A percentile compares a stretch with the other conserved stretches of the same genome.
phyloP scores from a whole-genome alignment of 2,329 filamentous ascomycete species.

The Microdochium paspali region DNA sequence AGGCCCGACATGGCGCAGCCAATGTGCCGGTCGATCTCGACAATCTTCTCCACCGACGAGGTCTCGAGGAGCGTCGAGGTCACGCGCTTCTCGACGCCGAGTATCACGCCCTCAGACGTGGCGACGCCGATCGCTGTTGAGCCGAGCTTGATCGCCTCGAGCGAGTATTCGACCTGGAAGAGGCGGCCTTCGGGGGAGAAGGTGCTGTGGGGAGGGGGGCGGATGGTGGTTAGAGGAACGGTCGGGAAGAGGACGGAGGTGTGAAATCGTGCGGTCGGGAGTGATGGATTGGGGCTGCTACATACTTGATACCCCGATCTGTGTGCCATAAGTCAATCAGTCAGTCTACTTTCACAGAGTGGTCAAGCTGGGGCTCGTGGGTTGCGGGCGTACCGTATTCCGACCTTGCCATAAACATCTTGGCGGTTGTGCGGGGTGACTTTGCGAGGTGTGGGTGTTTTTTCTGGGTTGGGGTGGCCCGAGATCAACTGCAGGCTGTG shows the following conservation, averaged over 20 bases:
- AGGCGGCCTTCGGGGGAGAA: constrained; percentile 99
- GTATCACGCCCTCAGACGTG: constrained; percentile 87
- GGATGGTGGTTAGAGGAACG: constrained; percentile 7
- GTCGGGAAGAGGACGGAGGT: constrained; percentile 9
- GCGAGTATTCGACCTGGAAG: constrained; percentile 99
- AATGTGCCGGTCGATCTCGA: constrained; percentile 98
- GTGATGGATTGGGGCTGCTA: constrained; percentile 11
- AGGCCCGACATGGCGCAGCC: constrained; percentile 98
- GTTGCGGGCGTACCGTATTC: constrained; percentile 76
- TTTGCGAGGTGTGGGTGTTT: constrained; percentile 1
- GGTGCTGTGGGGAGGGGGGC: constrained; percentile 59
- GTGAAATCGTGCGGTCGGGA: constrained; percentile 3
- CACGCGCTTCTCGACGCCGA: constrained; percentile 98
- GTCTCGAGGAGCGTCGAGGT: constrained; percentile 96
- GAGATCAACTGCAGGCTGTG: too few relatives aligned
- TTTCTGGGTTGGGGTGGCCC: neutral
- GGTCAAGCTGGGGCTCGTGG: neutral
- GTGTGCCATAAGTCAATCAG: neutral
- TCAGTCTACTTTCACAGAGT: neutral
- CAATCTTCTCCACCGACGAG: constrained; percentile 97
- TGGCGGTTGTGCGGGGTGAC: constrained; percentile 35
- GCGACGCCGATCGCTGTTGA: constrained; percentile 97
- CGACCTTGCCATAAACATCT: constrained; percentile 99
- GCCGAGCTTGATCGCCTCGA: constrained; percentile 99
- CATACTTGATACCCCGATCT: constrained; percentile 98